Evolutionary conservation across 441 rosid species (phyloP).

Genomic region (Biscutella laevigata): DNA sequence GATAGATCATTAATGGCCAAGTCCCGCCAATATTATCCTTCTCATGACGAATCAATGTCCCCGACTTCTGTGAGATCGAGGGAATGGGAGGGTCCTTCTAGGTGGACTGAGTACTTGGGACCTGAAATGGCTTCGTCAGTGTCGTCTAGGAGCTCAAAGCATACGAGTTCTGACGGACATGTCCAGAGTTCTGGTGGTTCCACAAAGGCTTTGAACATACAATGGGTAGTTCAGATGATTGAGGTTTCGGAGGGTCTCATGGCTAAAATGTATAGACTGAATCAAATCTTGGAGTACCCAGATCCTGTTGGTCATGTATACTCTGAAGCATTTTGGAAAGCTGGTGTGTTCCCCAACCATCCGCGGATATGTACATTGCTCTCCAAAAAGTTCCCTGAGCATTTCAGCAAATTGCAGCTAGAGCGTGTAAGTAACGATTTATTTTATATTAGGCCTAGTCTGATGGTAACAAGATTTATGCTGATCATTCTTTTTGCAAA

Average conservation of each 20-base stretch:
- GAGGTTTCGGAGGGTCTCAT: conserved; percentile 94
- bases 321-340: conserved; percentile 94
- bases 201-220: conserved; percentile 81
- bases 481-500: neutral
- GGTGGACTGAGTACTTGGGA: conserved; percentile 96
- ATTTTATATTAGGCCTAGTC: neutral
- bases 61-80: conserved; percentile 57
- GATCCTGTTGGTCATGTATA: conserved; percentile 67
- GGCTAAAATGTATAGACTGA: conserved; percentile 97
- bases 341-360: conserved; percentile 79
- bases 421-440: conserved; percentile 65
- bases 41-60: conserved; percentile 50
- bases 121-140: conserved; percentile 58
- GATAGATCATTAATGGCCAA: conserved; percentile 48
- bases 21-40: conserved; percentile 48
- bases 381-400: conserved; percentile 93
- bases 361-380: conserved; percentile 84
- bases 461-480: neutral
- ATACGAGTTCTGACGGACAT: conserved; percentile 55
- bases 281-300: conserved; percentile 85
- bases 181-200: conserved; percentile 54
- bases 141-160: conserved; percentile 48
- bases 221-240: conserved; percentile 80
- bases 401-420: conserved; percentile 86
- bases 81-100: conserved; percentile 90